These are phyloP conservation scores for Sphaerobolus stellatus DNA, from an alignment of 1,284 basidiomycete genomes.

Conservation along the genomic window DNA sequence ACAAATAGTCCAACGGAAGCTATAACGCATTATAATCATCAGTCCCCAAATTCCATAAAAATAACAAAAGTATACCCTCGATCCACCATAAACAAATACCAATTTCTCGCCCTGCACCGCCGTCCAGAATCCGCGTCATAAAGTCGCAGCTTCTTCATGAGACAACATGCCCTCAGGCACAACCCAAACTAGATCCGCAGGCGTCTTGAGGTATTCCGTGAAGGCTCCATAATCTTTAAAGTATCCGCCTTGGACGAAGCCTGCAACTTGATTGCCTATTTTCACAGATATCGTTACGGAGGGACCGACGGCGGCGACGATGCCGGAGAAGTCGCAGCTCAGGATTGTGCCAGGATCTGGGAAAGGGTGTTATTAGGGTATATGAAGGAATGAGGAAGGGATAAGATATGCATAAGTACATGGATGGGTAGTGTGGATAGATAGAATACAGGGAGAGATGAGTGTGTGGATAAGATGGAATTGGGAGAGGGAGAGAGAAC, in stretches of 20 bases:
- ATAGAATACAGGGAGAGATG: too few relatives aligned
- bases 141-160: constrained; percentile 39
- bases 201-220: constrained; percentile 39
- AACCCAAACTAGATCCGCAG: constrained; percentile 31
- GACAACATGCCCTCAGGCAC: constrained; percentile 27
- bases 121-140: constrained; percentile 38
- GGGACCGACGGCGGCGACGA: constrained; percentile 32
- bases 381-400: background rate
- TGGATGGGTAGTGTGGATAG: too few relatives aligned
- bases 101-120: background rate
- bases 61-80: too few relatives aligned
- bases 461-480: too few relatives aligned
- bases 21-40: too few relatives aligned
- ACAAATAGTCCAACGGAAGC: constrained; percentile 40
- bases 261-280: constrained; percentile 41
- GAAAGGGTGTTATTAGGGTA: background rate
- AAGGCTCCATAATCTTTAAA: constrained; percentile 29
- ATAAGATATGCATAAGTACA: constrained; percentile 19
- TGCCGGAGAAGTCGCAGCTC: constrained; percentile 44
- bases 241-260: constrained; percentile 39
- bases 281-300: constrained; percentile 27
- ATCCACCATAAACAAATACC: constrained; percentile 4
- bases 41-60: background rate
- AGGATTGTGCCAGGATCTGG: constrained; percentile 14
- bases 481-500: too few relatives aligned